These are phyloP conservation scores for Casuarina equisetifolia DNA, from an alignment of 306 rosid species.

Conservation along the genomic window DNA sequence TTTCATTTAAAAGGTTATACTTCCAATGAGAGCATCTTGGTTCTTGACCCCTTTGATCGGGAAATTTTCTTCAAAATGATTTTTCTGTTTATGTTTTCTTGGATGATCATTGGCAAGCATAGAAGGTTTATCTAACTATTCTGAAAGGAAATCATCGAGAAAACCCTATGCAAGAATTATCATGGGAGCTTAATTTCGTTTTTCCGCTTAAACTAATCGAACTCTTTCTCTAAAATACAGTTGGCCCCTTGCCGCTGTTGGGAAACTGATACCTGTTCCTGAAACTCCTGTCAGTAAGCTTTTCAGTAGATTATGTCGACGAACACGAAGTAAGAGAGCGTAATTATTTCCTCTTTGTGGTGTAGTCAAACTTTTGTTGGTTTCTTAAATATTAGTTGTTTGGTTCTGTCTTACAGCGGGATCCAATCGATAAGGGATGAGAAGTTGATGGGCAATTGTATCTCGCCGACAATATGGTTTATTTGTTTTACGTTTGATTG, in stretches of 20 bases:
- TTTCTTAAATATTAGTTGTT: not conserved
- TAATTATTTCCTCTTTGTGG: slow-evolving; percentile 4
- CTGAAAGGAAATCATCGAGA: not conserved
- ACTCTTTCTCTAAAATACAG: slow-evolving; percentile 38
- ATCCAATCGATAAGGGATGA: too few species aligned
- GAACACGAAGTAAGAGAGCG: slow-evolving; percentile 18
- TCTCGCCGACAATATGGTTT: too few species aligned
- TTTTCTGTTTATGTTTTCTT: not conserved
- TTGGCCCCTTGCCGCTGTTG: slow-evolving; percentile 90
- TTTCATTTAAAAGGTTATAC: not conserved
- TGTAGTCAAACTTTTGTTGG: not conserved
- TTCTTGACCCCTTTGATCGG: not conserved
- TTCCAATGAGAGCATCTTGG: not conserved
- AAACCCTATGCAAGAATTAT: not conserved
- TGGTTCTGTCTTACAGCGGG: not conserved
- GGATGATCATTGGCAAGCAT: not conserved
- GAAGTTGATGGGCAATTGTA: too few species aligned
- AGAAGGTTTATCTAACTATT: not conserved
- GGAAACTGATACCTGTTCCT: slow-evolving; percentile 75
- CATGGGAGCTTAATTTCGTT: not conserved
- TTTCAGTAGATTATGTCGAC: slow-evolving; percentile 17
- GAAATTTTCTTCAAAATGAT: not conserved
- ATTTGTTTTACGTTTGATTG: not conserved
- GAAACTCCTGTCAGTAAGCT: slow-evolving; percentile 24
- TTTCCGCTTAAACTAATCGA: not conserved